Percentiles rank a stretch among this genome's conserved stretches.
These are phyloP conservation scores for Jackrogersella multiformis DNA, from an alignment of 495 filamentous ascomycete species.

Conservation along the genomic window DNA sequence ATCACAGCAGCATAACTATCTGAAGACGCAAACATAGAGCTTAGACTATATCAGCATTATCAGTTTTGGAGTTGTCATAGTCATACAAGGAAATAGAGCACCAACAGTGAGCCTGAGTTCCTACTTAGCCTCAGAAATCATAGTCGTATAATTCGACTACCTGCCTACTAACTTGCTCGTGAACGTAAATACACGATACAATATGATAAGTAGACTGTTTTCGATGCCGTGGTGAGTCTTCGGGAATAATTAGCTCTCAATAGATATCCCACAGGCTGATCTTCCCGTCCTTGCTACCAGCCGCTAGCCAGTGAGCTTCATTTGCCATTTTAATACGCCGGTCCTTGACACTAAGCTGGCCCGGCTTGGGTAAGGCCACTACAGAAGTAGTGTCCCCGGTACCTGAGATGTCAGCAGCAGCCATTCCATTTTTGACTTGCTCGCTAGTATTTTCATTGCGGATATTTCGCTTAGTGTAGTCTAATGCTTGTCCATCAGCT, in stretches of 20 bases:
- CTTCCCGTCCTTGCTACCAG: slow-evolving; percentile 94
- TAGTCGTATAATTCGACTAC: not conserved
- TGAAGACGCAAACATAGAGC: not conserved
- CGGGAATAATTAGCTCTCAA: slow-evolving; percentile 51
- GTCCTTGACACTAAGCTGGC: slow-evolving; percentile 64
- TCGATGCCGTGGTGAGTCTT: not conserved
- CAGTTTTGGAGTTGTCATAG: not conserved
- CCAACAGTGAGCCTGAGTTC: not conserved
- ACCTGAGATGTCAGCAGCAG: not conserved
- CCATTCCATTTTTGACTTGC: not conserved
- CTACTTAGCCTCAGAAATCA: not conserved
- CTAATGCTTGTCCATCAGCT: slow-evolving; percentile 18
- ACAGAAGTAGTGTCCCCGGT: slow-evolving; percentile 2
- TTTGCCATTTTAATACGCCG: slow-evolving; percentile 71
- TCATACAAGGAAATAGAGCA: not conserved
- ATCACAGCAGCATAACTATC: not conserved
- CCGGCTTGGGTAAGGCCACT: slow-evolving; percentile 39
- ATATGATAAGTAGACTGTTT: not conserved
- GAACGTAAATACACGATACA: not conserved
- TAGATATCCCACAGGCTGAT: slow-evolving; percentile 97
- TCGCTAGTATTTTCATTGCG: not conserved
- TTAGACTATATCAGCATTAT: not conserved
- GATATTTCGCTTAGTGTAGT: not conserved
- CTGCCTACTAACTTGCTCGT: not conserved
- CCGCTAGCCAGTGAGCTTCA: slow-evolving; percentile 86